Percentiles rank a stretch among this genome's conserved stretches.
phyloP scores from a whole-genome alignment of 768 basidiomycete species.

The Lentinula boryana region DNA sequence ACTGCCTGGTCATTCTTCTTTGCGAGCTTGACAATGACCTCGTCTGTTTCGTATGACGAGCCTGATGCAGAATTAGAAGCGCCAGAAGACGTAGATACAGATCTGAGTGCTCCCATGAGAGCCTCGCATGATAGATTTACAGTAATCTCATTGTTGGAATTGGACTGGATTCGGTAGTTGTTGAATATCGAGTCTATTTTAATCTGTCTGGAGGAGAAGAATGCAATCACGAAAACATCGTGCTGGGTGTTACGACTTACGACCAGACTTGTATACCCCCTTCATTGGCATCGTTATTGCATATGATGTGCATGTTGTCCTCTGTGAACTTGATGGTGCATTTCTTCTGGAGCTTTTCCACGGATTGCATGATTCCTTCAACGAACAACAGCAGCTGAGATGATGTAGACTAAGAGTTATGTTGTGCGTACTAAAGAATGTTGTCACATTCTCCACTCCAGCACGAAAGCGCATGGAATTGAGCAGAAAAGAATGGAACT shows the following conservation, averaged over 20 bases:
- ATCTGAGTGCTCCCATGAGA: conserved; percentile 67
- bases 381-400: not conserved
- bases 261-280: conserved; percentile 87
- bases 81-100: conserved; percentile 42
- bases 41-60: conserved; percentile 2
- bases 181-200: conserved; percentile 65
- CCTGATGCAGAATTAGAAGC: conserved; percentile 13
- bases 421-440: conserved; percentile 42
- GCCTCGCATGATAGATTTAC: conserved; percentile 70
- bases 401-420: not conserved
- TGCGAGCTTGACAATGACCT: conserved; percentile 71
- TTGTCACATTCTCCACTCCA: conserved; percentile 48
- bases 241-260: conserved; percentile 17
- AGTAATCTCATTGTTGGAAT: conserved; percentile 76
- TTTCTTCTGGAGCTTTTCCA: conserved; percentile 81
- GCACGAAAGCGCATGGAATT: conserved; percentile 56
- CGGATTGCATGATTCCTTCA: conserved; percentile 70
- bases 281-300: conserved; percentile 72
- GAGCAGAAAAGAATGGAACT: not conserved
- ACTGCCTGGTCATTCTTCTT: conserved; percentile 82
- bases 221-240: too few relatives aligned
- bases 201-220: conserved; percentile 38
- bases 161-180: conserved; percentile 82
- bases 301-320: conserved; percentile 74
- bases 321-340: conserved; percentile 79